Evolutionary conservation across 2,329 filamentous ascomycete genomes (phyloP).

Genomic region (Fusarium sp.): DNA sequence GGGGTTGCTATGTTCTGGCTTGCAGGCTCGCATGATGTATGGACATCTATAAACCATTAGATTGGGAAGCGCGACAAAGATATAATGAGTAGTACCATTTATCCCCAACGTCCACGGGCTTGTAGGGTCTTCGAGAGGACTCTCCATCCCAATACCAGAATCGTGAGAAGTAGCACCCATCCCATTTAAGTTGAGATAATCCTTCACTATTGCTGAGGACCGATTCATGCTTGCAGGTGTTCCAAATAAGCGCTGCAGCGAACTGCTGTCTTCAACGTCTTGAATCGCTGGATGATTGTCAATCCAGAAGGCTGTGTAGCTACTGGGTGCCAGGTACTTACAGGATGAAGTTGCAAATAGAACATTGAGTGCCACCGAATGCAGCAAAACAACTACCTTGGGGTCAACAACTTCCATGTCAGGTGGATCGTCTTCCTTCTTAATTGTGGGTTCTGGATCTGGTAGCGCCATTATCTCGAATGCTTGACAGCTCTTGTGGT

Average conservation of each 20-base stretch:
- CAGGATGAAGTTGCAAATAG: slow-evolving; percentile 31
- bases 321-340: slow-evolving; percentile 7
- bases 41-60: not conserved
- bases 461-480: not conserved
- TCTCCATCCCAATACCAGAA: slow-evolving; percentile 40
- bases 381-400: slow-evolving; percentile 31
- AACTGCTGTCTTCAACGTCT: slow-evolving; percentile 27
- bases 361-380: slow-evolving; percentile 43
- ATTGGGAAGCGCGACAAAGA: not conserved
- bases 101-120: slow-evolving; percentile 34
- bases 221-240: slow-evolving; percentile 21
- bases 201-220: slow-evolving; percentile 35
- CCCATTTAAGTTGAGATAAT: slow-evolving; percentile 36
- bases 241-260: slow-evolving; percentile 8
- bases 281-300: slow-evolving; percentile 34
- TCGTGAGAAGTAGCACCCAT: slow-evolving; percentile 33
- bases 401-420: slow-evolving; percentile 24
- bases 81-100: slow-evolving; percentile 25
- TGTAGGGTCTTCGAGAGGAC: slow-evolving; percentile 4
- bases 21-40: not conserved
- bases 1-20: not conserved
- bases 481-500: not conserved
- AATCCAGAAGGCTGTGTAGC: not conserved
- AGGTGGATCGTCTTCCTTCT: not conserved
- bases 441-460: not conserved